Evolutionary conservation across 2,329 filamentous ascomycete species (phyloP), one percentile per base, ranked within the genome.

Genomic region (Penicillium sp.): DNA sequence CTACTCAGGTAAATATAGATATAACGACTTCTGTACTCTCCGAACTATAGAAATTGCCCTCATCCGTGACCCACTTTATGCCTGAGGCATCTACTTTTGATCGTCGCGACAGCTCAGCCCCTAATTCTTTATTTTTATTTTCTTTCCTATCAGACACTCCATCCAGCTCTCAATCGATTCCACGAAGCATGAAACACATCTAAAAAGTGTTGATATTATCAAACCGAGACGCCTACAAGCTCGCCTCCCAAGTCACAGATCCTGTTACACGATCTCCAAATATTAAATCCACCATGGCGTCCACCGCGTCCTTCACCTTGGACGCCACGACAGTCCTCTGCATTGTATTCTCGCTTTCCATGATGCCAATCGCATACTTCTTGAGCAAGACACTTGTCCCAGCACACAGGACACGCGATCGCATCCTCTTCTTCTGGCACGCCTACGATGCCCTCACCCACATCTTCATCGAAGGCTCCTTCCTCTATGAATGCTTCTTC

Each of bases 401-500:
- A 4, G 69, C 76, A 18, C 68, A 78, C 1, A 79, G 85, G 11
- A 75, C 82, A 1, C 71, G 77, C 37, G 83, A 85, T 54, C 90
- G 92, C 59, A 78, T 89, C 70, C 86, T 97, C 62, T 96, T 96
- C 81, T 84, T 95, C 76, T 97, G 93, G 93, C 92, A 97, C 78
- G 83, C 90, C 37, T 95, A 96, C 77, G 92, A 97, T 74, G 90
- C 90, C 32, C 82, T 97, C 42, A 93, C 92, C 68, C 94, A 99
- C 78, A 85, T 95, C 75, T 80, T 91, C 72, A 89, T 97, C 72
- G 93, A 97, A 78, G 92, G 91, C 52, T 88, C 86, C 68, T 97
- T 91, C 75, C 85, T 97, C 24, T 97, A 92, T 81, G 90, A 96
- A 77, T 96, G 90, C 79, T 95, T 97, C 82, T 93, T 92, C 81